A percentile compares a stretch with the other conserved stretches of the same genome.
These are phyloP conservation scores for Globisporangium radiosum DNA, from an alignment of 352 stramenopile genomes.

Conservation along the genomic window DNA sequence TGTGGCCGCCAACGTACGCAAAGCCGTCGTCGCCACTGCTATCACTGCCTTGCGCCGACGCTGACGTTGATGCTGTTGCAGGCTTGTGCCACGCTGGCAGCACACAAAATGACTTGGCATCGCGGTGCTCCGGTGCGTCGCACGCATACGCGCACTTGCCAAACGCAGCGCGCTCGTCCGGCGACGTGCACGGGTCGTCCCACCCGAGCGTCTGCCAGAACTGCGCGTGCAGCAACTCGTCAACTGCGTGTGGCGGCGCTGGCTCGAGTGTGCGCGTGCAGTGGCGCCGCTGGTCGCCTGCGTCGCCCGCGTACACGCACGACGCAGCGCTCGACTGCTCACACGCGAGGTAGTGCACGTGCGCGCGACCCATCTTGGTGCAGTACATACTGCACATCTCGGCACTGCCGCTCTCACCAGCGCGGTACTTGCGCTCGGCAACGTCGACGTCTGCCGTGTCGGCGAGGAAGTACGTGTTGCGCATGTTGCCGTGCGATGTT, in stretches of 20 bases:
- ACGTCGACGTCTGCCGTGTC: constrained; percentile 58
- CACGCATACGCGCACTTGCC: constrained; percentile 68
- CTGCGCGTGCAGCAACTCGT: constrained; percentile 68
- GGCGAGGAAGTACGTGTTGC: constrained; percentile 65
- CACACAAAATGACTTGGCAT: constrained; percentile 52
- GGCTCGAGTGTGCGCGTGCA: constrained; percentile 49
- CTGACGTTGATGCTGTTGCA: constrained; percentile 5
- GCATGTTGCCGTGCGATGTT: constrained; percentile 79
- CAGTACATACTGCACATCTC: constrained; percentile 84
- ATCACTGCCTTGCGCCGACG: too few relatives aligned
- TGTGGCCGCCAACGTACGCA: constrained; percentile 56
- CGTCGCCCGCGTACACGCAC: constrained; percentile 46
- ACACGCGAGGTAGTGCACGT: constrained; percentile 74
- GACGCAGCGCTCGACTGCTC: constrained; percentile 23
- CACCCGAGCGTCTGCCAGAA: constrained; percentile 75
- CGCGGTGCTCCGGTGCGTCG: constrained; percentile 56
- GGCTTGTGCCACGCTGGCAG: constrained; percentile 59
- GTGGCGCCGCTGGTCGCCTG: constrained; percentile 56
- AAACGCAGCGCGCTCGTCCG: constrained; percentile 55
- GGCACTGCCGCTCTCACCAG: constrained; percentile 53
- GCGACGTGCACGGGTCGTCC: constrained; percentile 60
- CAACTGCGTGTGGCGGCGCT: constrained; percentile 39
- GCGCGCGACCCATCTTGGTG: constrained; percentile 67
- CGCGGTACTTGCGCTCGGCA: constrained; percentile 61
- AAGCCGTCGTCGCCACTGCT: constrained; percentile 31